Conservation (phyloP, 1,139 yeast genomes). For the Diutina rugosa region DNA sequence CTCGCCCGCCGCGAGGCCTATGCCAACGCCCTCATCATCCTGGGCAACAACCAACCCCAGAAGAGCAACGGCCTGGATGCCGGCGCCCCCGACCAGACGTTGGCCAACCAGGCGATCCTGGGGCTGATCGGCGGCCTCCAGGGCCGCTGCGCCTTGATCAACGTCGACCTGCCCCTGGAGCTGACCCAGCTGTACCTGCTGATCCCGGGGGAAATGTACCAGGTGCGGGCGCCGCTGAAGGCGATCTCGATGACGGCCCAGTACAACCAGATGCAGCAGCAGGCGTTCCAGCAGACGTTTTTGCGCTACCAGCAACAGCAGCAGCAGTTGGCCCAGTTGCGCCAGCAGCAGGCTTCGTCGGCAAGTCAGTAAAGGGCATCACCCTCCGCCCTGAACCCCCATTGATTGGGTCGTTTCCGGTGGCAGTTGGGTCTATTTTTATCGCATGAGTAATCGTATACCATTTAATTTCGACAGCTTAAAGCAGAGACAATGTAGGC, state of each 20-base stretch:
- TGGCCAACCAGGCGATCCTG: conserved; percentile 37
- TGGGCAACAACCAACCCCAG: conserved; percentile 3
- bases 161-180: conserved; percentile 34
- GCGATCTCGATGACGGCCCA: conserved; percentile 32
- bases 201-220: conserved; percentile 39
- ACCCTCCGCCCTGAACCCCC: background rate
- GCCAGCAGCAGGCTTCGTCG: background rate
- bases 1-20: conserved; percentile 76
- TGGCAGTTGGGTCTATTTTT: background rate
- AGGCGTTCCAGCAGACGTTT: conserved; percentile 37
- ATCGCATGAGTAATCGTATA: background rate
- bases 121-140: conserved; percentile 60
- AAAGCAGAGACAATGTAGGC: too few species aligned
- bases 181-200: conserved; percentile 37
- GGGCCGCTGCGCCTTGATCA: conserved; percentile 65
- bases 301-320: conserved; percentile 29
- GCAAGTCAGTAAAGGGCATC: background rate
- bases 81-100: conserved; percentile 22
- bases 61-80: conserved; percentile 2
- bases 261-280: conserved; percentile 31
- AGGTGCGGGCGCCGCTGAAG: conserved; percentile 54
- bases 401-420: background rate
- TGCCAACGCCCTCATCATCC: conserved; percentile 41
- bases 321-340: background rate
- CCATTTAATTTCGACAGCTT: too few species aligned